phyloP scores from a whole-genome alignment of 2,329 filamentous ascomycete genomes.

The Fusarium floridanum region DNA sequence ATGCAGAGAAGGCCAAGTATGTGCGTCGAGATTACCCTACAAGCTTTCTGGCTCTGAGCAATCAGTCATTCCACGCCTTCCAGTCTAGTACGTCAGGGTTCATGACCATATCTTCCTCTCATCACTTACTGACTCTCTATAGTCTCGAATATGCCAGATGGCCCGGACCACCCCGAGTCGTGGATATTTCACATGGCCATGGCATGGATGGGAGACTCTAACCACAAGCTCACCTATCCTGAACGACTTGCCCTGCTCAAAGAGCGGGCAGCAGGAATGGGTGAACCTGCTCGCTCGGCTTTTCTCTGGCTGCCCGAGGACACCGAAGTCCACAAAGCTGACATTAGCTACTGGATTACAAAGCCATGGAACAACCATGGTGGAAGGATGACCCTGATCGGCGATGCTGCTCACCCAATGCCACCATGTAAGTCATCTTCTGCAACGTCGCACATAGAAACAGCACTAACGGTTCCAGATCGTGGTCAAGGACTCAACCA shows the following conservation, averaged over 20 bases:
- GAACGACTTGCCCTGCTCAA: slow-evolving; percentile 40
- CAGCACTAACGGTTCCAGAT: slow-evolving; percentile 12
- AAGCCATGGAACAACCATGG: slow-evolving; percentile 36
- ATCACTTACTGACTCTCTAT: neutral
- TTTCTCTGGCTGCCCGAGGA: slow-evolving; percentile 41
- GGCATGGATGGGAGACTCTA: slow-evolving; percentile 37
- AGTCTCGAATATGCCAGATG: slow-evolving; percentile 43
- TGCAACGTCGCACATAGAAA: neutral
- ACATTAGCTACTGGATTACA: slow-evolving; percentile 42
- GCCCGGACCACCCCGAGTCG: slow-evolving; percentile 35
- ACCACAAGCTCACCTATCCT: slow-evolving; percentile 30
- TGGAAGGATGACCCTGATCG: slow-evolving; percentile 37
- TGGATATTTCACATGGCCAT: slow-evolving; percentile 45
- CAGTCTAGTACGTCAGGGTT: slow-evolving; percentile 32
- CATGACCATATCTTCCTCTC: no score
- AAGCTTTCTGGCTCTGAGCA: slow-evolving; percentile 40
- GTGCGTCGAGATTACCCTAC: slow-evolving; percentile 35
- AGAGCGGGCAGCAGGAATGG: slow-evolving; percentile 33
- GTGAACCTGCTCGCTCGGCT: slow-evolving; percentile 35
- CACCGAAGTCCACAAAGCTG: slow-evolving; percentile 41
- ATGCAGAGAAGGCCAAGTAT: slow-evolving; percentile 37
- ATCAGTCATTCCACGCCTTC: slow-evolving; percentile 40
- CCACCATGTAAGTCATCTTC: slow-evolving; percentile 33
- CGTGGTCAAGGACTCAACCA: slow-evolving; percentile 42
- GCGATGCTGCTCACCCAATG: slow-evolving; percentile 42